phyloP scores from a whole-genome alignment of 2,329 filamentous ascomycete species.

The Lecanicillium sp. region DNA sequence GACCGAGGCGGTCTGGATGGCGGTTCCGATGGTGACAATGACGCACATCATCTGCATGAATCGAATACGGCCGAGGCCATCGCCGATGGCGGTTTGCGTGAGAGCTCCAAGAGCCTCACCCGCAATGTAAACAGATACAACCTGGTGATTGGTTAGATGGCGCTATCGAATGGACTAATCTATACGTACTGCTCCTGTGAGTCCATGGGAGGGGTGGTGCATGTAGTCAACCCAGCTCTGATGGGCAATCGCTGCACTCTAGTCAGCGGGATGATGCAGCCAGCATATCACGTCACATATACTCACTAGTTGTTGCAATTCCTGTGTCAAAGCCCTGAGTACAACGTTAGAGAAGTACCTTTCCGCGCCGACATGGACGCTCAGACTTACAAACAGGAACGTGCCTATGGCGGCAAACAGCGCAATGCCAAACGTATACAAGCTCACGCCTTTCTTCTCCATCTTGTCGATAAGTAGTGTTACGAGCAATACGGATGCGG shows the following conservation, averaged over 20 bases:
- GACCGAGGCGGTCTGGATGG: slow-evolving; percentile 45
- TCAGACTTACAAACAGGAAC: slow-evolving; percentile 43
- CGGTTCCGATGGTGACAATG: slow-evolving; percentile 45
- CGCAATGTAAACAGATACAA: slow-evolving; percentile 52
- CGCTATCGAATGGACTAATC: no score
- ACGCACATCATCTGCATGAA: slow-evolving; percentile 48
- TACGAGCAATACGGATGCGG: no score
- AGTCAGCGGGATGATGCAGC: slow-evolving; percentile 1
- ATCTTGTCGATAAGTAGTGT: no score
- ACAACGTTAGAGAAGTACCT: slow-evolving; percentile 1
- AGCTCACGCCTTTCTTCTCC: not conserved
- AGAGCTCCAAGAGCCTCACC: slow-evolving; percentile 49
- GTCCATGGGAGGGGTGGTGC: slow-evolving; percentile 42
- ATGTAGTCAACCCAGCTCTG: slow-evolving; percentile 54
- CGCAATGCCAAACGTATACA: slow-evolving; percentile 27
- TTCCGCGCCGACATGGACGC: not conserved
- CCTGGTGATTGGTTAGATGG: slow-evolving; percentile 14
- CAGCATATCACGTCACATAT: slow-evolving; percentile 1
- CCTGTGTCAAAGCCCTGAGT: slow-evolving; percentile 50
- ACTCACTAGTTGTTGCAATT: slow-evolving; percentile 49
- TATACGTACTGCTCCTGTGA: slow-evolving; percentile 40
- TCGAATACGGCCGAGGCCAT: slow-evolving; percentile 42
- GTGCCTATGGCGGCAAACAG: slow-evolving; percentile 52
- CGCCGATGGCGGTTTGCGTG: slow-evolving; percentile 44
- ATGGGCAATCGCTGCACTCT: slow-evolving; percentile 43